Evolutionary conservation across 345 rosid species (phyloP).

Genomic region (Psidium friedrichsthalianum): DNA sequence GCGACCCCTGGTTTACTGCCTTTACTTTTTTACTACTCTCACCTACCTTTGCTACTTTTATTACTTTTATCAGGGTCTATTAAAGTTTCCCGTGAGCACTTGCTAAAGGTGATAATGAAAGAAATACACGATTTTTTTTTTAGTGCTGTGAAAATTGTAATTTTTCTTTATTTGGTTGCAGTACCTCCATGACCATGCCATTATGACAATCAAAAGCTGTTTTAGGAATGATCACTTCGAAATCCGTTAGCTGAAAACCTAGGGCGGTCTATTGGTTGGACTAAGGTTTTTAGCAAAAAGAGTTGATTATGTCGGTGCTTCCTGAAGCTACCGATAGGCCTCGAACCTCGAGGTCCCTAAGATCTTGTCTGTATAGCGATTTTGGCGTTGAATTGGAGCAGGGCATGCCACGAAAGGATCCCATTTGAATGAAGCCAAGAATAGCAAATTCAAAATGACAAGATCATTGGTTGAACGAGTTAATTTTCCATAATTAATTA

Average conservation of each 20-base stretch:
- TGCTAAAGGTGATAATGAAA: background rate
- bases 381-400: background rate
- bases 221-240: background rate
- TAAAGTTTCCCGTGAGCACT: background rate
- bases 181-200: background rate
- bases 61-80: background rate
- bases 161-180: background rate
- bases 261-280: background rate
- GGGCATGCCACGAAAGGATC: background rate
- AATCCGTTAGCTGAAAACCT: constrained; percentile 1
- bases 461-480: background rate
- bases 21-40: background rate
- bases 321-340: background rate
- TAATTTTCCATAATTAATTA: background rate
- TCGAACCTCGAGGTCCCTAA: background rate
- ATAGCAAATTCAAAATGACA: background rate
- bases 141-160: background rate
- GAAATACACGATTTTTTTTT: background rate
- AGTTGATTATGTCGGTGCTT: background rate
- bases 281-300: background rate
- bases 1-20: background rate
- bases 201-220: background rate
- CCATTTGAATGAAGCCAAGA: background rate
- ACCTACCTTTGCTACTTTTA: background rate
- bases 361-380: background rate